Evolutionary conservation across 2,329 filamentous ascomycete genomes (phyloP).

Genomic region (Xylariomycetidae sp.): DNA sequence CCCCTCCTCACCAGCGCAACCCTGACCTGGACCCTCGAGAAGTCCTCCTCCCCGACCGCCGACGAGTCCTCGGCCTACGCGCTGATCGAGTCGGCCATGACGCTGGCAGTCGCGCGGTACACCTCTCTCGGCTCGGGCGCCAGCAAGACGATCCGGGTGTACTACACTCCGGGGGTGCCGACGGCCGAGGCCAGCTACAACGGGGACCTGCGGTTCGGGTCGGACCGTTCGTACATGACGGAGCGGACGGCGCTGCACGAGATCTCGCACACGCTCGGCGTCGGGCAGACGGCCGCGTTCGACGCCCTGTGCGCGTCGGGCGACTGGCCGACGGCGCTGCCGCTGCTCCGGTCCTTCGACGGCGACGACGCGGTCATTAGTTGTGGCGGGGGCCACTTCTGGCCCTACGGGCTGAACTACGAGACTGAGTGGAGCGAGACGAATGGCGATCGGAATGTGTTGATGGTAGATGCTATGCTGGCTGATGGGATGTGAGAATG

Average conservation of each 20-base stretch:
- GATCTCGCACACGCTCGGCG: conserved; percentile 42
- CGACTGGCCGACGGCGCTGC: conserved; percentile 36
- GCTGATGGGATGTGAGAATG: conserved; percentile 34
- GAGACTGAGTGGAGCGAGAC: conserved; percentile 41
- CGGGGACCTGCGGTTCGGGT: conserved; percentile 42
- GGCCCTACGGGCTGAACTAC: conserved; percentile 36
- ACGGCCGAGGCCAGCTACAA: conserved; percentile 43
- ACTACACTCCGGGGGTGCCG: conserved; percentile 38
- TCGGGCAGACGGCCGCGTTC: conserved; percentile 40
- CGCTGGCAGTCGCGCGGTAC: conserved; percentile 35
- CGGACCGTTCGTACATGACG: conserved; percentile 41
- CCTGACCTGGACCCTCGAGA: conserved; percentile 34
- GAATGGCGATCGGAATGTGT: conserved; percentile 38
- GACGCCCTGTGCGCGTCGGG: conserved; percentile 32
- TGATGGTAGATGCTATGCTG: conserved; percentile 41
- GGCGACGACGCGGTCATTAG: conserved; percentile 28
- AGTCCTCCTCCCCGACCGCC: conserved; percentile 32
- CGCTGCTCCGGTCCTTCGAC: conserved; percentile 37
- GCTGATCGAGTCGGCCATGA: conserved; percentile 39
- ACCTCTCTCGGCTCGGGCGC: conserved; percentile 28
- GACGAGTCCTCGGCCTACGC: conserved; percentile 40
- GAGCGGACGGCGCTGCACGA: conserved; percentile 46
- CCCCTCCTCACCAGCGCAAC: conserved; percentile 30
- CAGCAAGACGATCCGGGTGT: conserved; percentile 34
- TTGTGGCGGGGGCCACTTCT: conserved; percentile 33